These are phyloP conservation scores for Boletus tylopilopsis DNA, from an alignment of 768 basidiomycete genomes.

Conservation along the genomic window DNA sequence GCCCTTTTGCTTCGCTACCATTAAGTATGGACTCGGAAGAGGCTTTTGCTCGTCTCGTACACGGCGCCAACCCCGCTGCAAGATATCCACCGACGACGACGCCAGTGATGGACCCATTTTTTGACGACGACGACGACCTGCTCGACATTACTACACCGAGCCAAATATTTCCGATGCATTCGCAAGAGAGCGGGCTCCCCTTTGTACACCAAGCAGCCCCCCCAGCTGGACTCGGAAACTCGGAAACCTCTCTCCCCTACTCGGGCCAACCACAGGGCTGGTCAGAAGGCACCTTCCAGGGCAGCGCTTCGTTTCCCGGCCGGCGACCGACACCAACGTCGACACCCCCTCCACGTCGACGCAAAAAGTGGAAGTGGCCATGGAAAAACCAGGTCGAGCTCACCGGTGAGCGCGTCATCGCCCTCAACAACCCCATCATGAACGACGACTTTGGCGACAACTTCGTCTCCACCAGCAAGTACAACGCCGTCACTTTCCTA, in stretches of 20 bases:
- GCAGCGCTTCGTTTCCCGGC: conserved; percentile 40
- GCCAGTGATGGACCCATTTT: conserved; percentile 71
- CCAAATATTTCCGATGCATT: conserved; percentile 33
- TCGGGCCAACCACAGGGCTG: conserved; percentile 60
- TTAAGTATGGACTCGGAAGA: conserved; percentile 23
- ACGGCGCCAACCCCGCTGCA: conserved; percentile 25
- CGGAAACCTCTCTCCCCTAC: background rate
- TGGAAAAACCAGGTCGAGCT: conserved; percentile 70
- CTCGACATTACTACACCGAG: background rate
- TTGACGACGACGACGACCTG: conserved; percentile 67
- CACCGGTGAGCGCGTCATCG: conserved; percentile 73
- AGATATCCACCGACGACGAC: conserved; percentile 58
- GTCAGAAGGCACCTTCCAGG: conserved; percentile 58
- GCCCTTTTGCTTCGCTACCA: background rate
- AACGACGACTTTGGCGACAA: conserved; percentile 74
- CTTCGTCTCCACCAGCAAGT: conserved; percentile 92
- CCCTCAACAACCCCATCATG: conserved; percentile 70
- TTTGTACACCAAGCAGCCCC: conserved; percentile 56
- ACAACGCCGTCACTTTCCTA: conserved; percentile 80
- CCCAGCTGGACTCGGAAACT: conserved; percentile 38
- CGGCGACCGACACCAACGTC: conserved; percentile 16
- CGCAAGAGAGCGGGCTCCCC: conserved; percentile 50
- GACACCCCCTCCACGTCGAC: conserved; percentile 4
- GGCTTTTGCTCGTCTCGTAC: conserved; percentile 24
- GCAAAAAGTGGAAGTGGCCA: conserved; percentile 69